These are phyloP conservation scores for Penicillium sp. DNA, from an alignment of 2,329 filamentous ascomycete species.

Conservation along the genomic window DNA sequence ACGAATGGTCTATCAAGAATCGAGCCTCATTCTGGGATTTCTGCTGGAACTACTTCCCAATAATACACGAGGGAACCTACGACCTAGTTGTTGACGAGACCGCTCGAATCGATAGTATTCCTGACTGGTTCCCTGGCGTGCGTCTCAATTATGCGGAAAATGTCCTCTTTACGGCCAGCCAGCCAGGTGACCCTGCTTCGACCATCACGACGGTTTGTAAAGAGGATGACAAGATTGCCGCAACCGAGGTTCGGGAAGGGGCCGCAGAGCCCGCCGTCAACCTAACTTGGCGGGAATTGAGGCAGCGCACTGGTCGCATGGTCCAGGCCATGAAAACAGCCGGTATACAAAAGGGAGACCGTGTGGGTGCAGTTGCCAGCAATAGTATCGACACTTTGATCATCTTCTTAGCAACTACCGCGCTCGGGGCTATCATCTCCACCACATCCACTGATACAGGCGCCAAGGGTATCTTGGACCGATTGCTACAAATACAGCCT, in stretches of 20 bases:
- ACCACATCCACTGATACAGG: constrained; percentile 84
- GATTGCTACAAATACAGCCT: constrained; percentile 74
- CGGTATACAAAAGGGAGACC: constrained; percentile 72
- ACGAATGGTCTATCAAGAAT: constrained; percentile 67
- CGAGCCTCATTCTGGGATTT: constrained; percentile 69
- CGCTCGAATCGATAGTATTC: constrained; percentile 70
- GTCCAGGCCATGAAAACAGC: constrained; percentile 68
- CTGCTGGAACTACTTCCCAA: constrained; percentile 62
- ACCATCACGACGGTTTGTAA: constrained; percentile 62
- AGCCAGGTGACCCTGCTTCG: constrained; percentile 43
- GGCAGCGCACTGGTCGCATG: constrained; percentile 61
- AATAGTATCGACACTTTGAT: constrained; percentile 76
- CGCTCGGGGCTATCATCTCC: constrained; percentile 75
- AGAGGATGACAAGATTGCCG: constrained; percentile 69
- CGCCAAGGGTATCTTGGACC: constrained; percentile 74
- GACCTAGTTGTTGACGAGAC: constrained; percentile 68
- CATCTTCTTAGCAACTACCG: constrained; percentile 70
- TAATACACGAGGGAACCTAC: constrained; percentile 67
- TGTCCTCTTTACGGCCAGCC: constrained; percentile 63
- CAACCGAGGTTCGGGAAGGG: constrained; percentile 64
- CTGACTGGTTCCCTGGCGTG: constrained; percentile 77
- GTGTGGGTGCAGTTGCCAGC: constrained; percentile 74
- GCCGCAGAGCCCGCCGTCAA: constrained; percentile 40
- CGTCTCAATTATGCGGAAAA: constrained; percentile 79
- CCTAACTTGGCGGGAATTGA: constrained; percentile 69